phyloP scores from a whole-genome alignment of 2,329 filamentous ascomycete species.

The Tolypocladium endophyticum region DNA sequence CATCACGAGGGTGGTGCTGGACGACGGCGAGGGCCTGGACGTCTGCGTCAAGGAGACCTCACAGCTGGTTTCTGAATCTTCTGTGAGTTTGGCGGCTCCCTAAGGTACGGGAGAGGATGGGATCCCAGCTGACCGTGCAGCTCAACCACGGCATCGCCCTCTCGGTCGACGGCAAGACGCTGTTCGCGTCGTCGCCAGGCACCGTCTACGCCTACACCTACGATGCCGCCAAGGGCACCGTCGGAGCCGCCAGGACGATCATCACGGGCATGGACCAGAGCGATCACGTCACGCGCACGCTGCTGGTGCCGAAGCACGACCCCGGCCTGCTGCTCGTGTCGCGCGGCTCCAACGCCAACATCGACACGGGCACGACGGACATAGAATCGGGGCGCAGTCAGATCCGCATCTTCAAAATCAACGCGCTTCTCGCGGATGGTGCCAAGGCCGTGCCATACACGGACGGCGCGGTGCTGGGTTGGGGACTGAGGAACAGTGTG shows the following conservation, averaged over 20 bases:
- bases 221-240: slow-evolving; percentile 35
- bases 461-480: slow-evolving; percentile 39
- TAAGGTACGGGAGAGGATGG: not conserved
- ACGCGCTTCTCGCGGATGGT: slow-evolving; percentile 13
- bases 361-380: slow-evolving; percentile 39
- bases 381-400: slow-evolving; percentile 45
- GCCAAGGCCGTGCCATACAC: slow-evolving; percentile 23
- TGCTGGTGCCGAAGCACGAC: slow-evolving; percentile 42
- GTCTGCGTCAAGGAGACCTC: slow-evolving; percentile 18
- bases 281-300: slow-evolving; percentile 53
- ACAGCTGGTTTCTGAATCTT: slow-evolving; percentile 14
- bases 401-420: slow-evolving; percentile 39
- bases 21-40: slow-evolving; percentile 15
- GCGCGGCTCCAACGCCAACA: slow-evolving; percentile 47
- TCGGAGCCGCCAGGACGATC: slow-evolving; percentile 32
- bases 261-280: slow-evolving; percentile 44
- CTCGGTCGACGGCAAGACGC: slow-evolving; percentile 31
- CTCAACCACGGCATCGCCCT: slow-evolving; percentile 41
- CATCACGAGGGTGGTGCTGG: slow-evolving; percentile 21
- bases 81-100: slow-evolving; percentile 9
- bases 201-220: slow-evolving; percentile 52
- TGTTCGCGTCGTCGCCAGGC: slow-evolving; percentile 39
- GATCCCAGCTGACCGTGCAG: slow-evolving; percentile 11
- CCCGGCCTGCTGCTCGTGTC: slow-evolving; percentile 49
- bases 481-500: slow-evolving; percentile 61